A percentile compares a stretch with the other conserved stretches of the same genome.
Evolutionary conservation across 2,329 filamentous ascomycete species (phyloP).

Genomic region (Pestalotiopsis sp.): DNA sequence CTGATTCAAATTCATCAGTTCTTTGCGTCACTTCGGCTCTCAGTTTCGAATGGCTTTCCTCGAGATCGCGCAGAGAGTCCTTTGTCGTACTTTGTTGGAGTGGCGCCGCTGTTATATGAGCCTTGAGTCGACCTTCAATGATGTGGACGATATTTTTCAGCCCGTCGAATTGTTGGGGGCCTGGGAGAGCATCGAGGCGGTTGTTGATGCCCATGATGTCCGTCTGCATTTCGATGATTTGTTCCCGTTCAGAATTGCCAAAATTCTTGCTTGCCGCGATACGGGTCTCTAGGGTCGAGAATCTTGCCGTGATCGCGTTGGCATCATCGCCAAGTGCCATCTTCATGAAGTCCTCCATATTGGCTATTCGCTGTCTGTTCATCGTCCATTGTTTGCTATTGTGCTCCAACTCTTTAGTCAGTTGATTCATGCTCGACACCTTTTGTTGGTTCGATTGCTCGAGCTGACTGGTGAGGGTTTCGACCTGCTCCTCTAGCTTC

Average conservation of each 20-base stretch:
- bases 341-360: neutral
- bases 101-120: neutral
- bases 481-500: neutral
- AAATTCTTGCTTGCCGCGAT: neutral
- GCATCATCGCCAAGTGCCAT: neutral
- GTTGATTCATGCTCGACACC: neutral
- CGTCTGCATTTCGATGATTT: neutral
- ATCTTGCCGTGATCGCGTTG: neutral
- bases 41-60: neutral
- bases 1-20: conserved; percentile 1
- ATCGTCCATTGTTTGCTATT: neutral
- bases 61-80: neutral
- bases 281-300: neutral
- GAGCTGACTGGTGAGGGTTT: neutral
- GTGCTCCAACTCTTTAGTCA: neutral
- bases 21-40: neutral
- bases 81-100: neutral
- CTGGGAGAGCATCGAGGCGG: neutral
- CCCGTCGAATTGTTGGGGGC: neutral
- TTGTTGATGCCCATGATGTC: neutral
- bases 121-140: neutral
- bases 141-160: neutral
- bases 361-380: neutral
- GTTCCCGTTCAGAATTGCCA: neutral
- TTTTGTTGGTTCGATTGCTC: neutral